Base-by-base conservation (phyloP, 306 rosid genomes). In the Begonia masoniana region DNA sequence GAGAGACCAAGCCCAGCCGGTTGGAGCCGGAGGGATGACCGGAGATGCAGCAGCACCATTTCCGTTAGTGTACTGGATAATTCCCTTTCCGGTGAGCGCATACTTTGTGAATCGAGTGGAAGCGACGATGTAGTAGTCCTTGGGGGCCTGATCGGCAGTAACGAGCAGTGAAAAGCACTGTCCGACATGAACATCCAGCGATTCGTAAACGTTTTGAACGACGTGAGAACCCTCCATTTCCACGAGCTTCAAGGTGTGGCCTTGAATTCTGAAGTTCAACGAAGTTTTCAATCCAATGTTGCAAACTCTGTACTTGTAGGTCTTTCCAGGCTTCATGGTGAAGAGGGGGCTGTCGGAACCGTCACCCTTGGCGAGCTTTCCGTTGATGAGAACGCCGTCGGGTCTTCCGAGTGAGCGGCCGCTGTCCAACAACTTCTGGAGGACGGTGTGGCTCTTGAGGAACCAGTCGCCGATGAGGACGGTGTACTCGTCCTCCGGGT, bases 151-250 rank as follows among this genome's bases (percentile, higher is more conserved):
- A 43, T 88, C 63, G 0, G 92, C 94, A 0, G 78, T 77, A 17
- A 88, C 87, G 11, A 88, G 94, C 12, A 81, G 80, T 0, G 76
- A 19, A 2, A 70, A 61, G 66, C 96, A 88, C 43, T 81, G 83
- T 0, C 94, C 96, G 0, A 88, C 36, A 41, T 88, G 96, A 6
- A 88, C 72, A 4, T 88, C 96, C 0, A 88, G 77, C 0, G 96
- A 81, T 36, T 79, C 75, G 21, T 88, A 88, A 1, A 12, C 13
- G 67, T 77, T 84, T 45, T 88, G 94, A 1, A 88, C 80, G 5
- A 74, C 64, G 74, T 88, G 96, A 8, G 96, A 84, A 0, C 96
- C 96, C 66, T 88, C 96, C 82, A 81, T 26, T 54, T 88, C 94
- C 0, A 88, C 96, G 0, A 88, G 68, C 49, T 21, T 68, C 85